phyloP scores from a whole-genome alignment of 2,329 filamentous ascomycete species.

The Fusarium temperatum region DNA sequence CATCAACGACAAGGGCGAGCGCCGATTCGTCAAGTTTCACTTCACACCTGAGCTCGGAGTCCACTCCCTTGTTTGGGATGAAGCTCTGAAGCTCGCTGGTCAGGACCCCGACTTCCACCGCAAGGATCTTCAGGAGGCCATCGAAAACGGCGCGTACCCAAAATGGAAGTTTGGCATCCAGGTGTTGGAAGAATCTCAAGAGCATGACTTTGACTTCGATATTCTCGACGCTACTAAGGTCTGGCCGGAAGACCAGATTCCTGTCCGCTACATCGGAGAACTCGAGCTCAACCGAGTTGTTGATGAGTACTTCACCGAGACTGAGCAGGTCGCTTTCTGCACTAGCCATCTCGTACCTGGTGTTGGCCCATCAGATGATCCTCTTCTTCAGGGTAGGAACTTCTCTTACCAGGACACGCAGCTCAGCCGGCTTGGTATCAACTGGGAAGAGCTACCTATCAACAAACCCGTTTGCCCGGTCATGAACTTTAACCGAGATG shows the following conservation, averaged over 20 bases:
- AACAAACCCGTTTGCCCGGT: slow-evolving; percentile 79
- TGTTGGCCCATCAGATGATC: slow-evolving; percentile 80
- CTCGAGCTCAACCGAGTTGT: slow-evolving; percentile 81
- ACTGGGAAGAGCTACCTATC: slow-evolving; percentile 81
- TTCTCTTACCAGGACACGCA: slow-evolving; percentile 75
- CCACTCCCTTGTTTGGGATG: slow-evolving; percentile 81
- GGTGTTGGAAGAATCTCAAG: slow-evolving; percentile 73
- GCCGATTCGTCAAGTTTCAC: slow-evolving; percentile 81
- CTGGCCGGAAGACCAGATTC: slow-evolving; percentile 82
- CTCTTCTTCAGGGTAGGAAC: slow-evolving; percentile 78
- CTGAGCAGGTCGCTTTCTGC: slow-evolving; percentile 85
- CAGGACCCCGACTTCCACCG: slow-evolving; percentile 85
- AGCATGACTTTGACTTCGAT: slow-evolving; percentile 85
- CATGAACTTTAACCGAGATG: slow-evolving; percentile 81
- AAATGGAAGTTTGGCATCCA: slow-evolving; percentile 89
- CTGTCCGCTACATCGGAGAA: slow-evolving; percentile 80
- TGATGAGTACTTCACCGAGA: slow-evolving; percentile 84
- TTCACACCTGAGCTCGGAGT: slow-evolving; percentile 79
- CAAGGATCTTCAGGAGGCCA: slow-evolving; percentile 79
- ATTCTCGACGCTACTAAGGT: slow-evolving; percentile 87
- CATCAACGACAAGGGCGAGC: slow-evolving; percentile 72
- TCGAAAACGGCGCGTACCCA: slow-evolving; percentile 74
- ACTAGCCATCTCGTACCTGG: slow-evolving; percentile 82
- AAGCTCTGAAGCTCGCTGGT: slow-evolving; percentile 77
- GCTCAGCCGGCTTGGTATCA: slow-evolving; percentile 73